Conservation (phyloP, 495 filamentous ascomycete genomes). For the Xylaria nigripes region DNA sequence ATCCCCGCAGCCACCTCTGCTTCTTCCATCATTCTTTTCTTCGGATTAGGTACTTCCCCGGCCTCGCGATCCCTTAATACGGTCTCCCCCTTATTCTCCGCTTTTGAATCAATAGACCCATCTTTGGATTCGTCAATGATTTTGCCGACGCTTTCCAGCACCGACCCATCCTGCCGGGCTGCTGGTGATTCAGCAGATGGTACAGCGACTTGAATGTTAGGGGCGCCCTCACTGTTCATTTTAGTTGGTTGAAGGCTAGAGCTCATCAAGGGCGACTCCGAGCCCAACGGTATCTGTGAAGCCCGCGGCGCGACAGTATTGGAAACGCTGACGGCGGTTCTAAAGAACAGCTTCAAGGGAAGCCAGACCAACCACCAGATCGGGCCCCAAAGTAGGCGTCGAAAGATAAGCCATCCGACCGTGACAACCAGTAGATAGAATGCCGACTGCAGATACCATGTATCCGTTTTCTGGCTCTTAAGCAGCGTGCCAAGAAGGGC, state of each 20-base stretch:
- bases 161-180: conserved; percentile 23
- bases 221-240: conserved; percentile 42
- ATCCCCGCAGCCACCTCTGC: conserved; percentile 26
- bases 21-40: conserved; percentile 80
- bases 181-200: conserved; percentile 11
- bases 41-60: conserved; percentile 54
- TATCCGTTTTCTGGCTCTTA: conserved; percentile 84
- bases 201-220: conserved; percentile 30
- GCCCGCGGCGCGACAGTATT: conserved; percentile 22
- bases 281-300: conserved; percentile 30
- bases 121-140: conserved; percentile 38
- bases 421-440: conserved; percentile 72
- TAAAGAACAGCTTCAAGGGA: conserved; percentile 56
- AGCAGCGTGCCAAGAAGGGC: conserved; percentile 72
- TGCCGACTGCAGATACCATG: conserved; percentile 88
- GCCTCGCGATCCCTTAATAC: conserved; percentile 39
- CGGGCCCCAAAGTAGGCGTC: conserved; percentile 79
- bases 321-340: conserved; percentile 39
- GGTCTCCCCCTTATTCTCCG: conserved; percentile 29
- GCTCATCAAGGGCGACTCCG: conserved; percentile 20
- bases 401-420: conserved; percentile 76
- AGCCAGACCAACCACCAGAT: conserved; percentile 82
- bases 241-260: conserved; percentile 18
- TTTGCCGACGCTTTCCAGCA: conserved; percentile 42
- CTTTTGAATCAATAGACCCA: conserved; percentile 7